Evolutionary conservation across 2,329 filamentous ascomycete genomes (phyloP), one percentile per base, ranked within the genome.

Genomic region (Chaetomium sp.): DNA sequence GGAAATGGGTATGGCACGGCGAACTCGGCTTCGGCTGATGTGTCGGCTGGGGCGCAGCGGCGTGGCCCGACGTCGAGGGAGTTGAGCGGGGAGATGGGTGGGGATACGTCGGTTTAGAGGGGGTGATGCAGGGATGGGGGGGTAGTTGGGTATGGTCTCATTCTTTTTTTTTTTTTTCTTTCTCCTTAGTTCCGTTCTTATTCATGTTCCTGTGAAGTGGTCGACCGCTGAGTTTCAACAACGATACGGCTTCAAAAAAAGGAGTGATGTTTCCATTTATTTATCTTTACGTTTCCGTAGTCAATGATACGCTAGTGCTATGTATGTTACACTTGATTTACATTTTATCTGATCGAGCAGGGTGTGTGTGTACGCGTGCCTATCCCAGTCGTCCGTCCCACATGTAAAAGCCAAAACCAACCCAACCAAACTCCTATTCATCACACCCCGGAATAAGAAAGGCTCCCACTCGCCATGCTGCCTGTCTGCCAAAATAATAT

Each of bases 71-170:
- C 78, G 38, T 79, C 77, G 64, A 68, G 80, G 53, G 79, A 82
- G 62, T 63, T 84, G 69, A 75, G 76, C 63, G 81, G 80, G 50
- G 81, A 84, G 74, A 81, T 84, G 79, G 79, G 80, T 55, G 80
- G 81, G 14, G 81, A 84, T 76, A 84, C 81, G 55, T 52, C 53
- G 10, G 56, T 58, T 41, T 36, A 35, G 36, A 27, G 19, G 2
- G 19, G 19, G 19, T 27, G 19, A 27, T 27, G 19, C 2, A 27
- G 2, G 19, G 19, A 27, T n/a, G n/a, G n/a, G 19, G 19, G 19
- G 19, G 19, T 27, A 27, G 19, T 27, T 27, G 19, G 19, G 19
- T 27, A 27, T 27, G 19, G 52, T 49, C n/a, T 59, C 38, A 38
- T 10, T 34, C 53, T 41, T 44, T 37, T 51, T 53, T 34, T n/a